These are phyloP conservation scores for Linum trigynum DNA, from an alignment of 345 rosid genomes.

Conservation along the genomic window DNA sequence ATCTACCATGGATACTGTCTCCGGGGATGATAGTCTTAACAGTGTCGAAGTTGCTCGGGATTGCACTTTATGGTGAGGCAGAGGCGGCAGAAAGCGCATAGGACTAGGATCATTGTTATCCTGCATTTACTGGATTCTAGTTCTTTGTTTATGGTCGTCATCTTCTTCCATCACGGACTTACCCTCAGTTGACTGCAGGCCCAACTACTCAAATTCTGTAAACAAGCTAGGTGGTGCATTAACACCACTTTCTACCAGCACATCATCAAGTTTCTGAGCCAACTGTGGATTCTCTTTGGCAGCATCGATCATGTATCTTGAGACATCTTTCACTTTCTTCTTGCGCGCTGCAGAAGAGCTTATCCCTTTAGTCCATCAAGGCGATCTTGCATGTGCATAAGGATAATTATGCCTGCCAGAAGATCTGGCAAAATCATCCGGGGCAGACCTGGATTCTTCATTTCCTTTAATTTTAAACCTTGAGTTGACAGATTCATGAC, in stretches of 20 bases:
- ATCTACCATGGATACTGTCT: background rate
- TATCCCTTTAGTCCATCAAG: constrained; percentile 97
- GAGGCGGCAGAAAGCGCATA: constrained; percentile 39
- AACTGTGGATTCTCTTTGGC: constrained; percentile 89
- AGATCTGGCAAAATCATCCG: constrained; percentile 23
- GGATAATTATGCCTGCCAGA: constrained; percentile 42
- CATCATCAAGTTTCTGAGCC: constrained; percentile 88
- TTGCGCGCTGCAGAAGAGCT: constrained; percentile 70
- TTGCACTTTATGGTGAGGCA: background rate
- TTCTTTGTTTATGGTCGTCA: constrained; percentile 1
- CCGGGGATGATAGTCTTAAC: background rate
- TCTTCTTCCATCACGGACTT: constrained; percentile 36
- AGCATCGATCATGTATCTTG: constrained; percentile 88
- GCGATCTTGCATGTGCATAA: constrained; percentile 59
- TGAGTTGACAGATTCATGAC: constrained; percentile 19
- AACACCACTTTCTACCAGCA: constrained; percentile 87
- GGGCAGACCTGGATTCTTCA: constrained; percentile 30
- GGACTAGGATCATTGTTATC: constrained; percentile 37
- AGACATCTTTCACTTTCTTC: constrained; percentile 94
- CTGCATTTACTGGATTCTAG: constrained; percentile 5
- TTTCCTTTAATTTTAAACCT: constrained; percentile 18
- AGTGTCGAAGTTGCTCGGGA: background rate
- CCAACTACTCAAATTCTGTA: constrained; percentile 46
- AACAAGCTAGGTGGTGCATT: constrained; percentile 80
- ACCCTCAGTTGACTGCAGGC: constrained; percentile 32